Evolutionary conservation across 108 stramenopile species (phyloP).

Genomic region (Nitzschia sp.): DNA sequence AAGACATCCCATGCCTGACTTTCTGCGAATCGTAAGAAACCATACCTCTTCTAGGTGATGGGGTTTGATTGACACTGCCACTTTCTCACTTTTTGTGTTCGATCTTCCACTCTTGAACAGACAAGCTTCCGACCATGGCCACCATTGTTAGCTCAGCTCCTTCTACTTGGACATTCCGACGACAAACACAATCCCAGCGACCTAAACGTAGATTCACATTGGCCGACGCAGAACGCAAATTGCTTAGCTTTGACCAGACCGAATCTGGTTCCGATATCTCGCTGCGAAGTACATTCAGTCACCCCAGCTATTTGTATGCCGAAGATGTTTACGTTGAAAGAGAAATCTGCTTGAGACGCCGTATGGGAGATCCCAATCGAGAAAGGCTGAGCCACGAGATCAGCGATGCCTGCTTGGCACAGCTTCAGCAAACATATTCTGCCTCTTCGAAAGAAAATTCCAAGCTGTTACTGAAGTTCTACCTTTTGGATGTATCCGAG

Average conservation of each 20-base stretch:
- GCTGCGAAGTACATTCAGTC: constrained; percentile 3
- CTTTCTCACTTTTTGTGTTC: no score
- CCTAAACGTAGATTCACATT: background rate
- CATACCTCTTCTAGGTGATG: no score
- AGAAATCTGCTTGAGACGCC: background rate
- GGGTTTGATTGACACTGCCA: no score
- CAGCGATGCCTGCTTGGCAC: background rate
- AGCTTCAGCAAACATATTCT: background rate
- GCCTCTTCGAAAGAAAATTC: background rate
- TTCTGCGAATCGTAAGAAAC: no score
- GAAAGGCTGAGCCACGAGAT: background rate
- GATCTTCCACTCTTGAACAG: no score
- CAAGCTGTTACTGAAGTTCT: constrained; percentile 8
- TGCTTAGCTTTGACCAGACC: background rate
- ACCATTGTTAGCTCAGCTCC: background rate
- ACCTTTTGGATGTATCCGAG: background rate
- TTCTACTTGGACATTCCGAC: background rate
- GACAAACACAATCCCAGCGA: background rate
- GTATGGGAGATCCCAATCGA: background rate
- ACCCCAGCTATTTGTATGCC: background rate
- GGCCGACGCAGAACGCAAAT: constrained; percentile 5
- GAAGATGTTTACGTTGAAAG: constrained; percentile 17
- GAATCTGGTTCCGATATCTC: background rate
- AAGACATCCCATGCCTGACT: no score
- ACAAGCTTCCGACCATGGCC: background rate